Conservation (phyloP, 2,329 filamentous ascomycete species). For the Pyrenophora teres region DNA sequence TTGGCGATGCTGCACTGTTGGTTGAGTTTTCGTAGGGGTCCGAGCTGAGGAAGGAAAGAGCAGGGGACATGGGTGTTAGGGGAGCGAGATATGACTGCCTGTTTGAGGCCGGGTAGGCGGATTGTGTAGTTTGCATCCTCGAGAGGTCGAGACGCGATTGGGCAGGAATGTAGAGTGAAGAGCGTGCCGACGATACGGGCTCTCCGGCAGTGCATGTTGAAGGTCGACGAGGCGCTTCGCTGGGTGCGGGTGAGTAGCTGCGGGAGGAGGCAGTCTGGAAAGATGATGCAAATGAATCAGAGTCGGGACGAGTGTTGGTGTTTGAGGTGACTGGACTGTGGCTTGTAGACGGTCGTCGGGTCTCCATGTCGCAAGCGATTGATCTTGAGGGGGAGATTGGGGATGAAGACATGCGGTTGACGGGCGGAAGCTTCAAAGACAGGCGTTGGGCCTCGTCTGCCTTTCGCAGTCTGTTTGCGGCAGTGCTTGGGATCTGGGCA, state of each 20-base stretch:
- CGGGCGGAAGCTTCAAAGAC: conserved; percentile 30
- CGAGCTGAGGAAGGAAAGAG: conserved; percentile 45
- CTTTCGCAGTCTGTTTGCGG: conserved; percentile 36
- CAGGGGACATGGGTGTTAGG: conserved; percentile 37
- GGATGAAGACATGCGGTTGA: conserved; percentile 12
- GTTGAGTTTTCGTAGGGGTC: conserved; percentile 45
- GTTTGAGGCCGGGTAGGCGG: conserved; percentile 19
- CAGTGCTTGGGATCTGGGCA: conserved; percentile 34
- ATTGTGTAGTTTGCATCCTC: conserved; percentile 21
- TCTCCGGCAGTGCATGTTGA: conserved; percentile 23
- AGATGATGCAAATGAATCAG: conserved; percentile 30
- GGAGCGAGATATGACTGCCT: conserved; percentile 27
- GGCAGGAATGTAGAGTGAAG: conserved; percentile 35
- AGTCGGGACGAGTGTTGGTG: conserved; percentile 24
- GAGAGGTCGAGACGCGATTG: conserved; percentile 23
- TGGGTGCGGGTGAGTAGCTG: conserved; percentile 31
- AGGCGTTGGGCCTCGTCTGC: conserved; percentile 32
- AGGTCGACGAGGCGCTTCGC: conserved; percentile 28
- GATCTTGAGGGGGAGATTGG: conserved; percentile 30
- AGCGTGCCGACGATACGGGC: conserved; percentile 23
- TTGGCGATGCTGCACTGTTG: conserved; percentile 37
- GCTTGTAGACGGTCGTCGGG: conserved; percentile 37
- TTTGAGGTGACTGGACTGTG: conserved; percentile 33
- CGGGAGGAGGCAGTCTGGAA: conserved; percentile 31
- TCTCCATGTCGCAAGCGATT: conserved; percentile 26